phyloP scores from a whole-genome alignment of 164 flowering plant genomes.

The Brasenia schreberi region DNA sequence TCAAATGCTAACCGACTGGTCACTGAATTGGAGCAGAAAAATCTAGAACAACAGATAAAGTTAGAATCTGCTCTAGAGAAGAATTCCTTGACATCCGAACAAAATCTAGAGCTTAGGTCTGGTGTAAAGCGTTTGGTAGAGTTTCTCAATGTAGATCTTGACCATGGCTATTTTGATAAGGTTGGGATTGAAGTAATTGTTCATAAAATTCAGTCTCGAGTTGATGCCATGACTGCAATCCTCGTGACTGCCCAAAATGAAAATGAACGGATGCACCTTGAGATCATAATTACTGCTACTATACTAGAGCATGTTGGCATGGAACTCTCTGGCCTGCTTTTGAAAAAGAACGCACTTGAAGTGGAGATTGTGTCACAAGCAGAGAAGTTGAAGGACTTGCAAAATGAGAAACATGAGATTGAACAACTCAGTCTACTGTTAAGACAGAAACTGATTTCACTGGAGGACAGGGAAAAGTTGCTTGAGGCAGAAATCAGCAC shows the following conservation, averaged over 20 bases:
- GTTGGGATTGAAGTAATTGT: slow-evolving; percentile 18
- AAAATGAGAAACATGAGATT: slow-evolving; percentile 39
- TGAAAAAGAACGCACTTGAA: slow-evolving; percentile 21
- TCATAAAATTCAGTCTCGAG: slow-evolving; percentile 19
- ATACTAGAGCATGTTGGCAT: slow-evolving; percentile 37
- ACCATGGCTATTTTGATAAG: slow-evolving; percentile 12
- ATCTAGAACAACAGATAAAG: slow-evolving; percentile 53
- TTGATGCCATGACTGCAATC: slow-evolving; percentile 30
- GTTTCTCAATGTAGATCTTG: slow-evolving; percentile 33
- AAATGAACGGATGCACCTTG: slow-evolving; percentile 43
- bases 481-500: slow-evolving; percentile 23
- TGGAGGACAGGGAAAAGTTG: slow-evolving; percentile 15
- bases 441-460: slow-evolving; percentile 19
- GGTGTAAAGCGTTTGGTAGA: slow-evolving; percentile 37
- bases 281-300: slow-evolving; percentile 49
- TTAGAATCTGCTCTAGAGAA: slow-evolving; percentile 46
- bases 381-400: slow-evolving; percentile 22
- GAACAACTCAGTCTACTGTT: slow-evolving; percentile 30
- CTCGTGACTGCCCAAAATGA: slow-evolving; percentile 35
- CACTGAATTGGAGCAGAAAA: slow-evolving; percentile 54
- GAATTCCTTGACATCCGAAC: neutral
- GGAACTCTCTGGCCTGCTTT: slow-evolving; percentile 28
- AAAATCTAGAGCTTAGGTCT: slow-evolving; percentile 31
- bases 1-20: slow-evolving; percentile 41
- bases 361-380: slow-evolving; percentile 17